Evolutionary conservation across 257 asterid species (phyloP).

Genomic region (Gentiana straminea): DNA sequence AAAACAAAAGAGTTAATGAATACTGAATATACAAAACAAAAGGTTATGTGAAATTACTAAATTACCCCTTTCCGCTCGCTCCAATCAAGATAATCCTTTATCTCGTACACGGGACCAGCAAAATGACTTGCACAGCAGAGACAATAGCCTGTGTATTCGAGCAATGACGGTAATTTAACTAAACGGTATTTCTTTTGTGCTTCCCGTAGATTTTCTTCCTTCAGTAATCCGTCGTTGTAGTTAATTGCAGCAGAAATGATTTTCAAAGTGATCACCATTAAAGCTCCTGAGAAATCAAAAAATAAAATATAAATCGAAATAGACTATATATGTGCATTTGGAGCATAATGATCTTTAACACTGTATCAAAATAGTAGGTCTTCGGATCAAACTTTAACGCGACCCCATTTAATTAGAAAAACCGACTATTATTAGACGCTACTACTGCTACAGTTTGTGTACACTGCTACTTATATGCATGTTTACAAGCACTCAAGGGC

Average conservation of each 20-base stretch:
- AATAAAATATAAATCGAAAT: not conserved
- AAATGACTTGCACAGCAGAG: conserved; percentile 97
- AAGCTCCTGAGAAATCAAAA: conserved; percentile 51
- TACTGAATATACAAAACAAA: not conserved
- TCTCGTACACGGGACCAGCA: conserved; percentile 98
- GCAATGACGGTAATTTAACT: conserved; percentile 61
- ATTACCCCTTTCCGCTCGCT: conserved; percentile 83
- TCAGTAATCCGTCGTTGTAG: conserved; percentile 80
- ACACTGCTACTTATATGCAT: no score
- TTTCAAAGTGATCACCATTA: conserved; percentile 96
- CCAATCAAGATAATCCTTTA: conserved; percentile 94
- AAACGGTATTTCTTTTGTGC: conserved; percentile 79
- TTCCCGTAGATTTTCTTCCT: conserved; percentile 78
- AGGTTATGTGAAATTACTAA: conserved; percentile 4
- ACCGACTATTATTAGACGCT: no score
- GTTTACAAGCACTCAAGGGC: no score
- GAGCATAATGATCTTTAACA: no score
- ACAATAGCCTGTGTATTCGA: conserved; percentile 80
- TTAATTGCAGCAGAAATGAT: conserved; percentile 77
- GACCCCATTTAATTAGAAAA: no score
- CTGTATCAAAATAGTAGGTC: no score
- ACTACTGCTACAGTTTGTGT: no score
- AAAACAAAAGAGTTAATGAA: no score
- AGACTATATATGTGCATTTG: no score
- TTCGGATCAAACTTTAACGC: no score